Conservation (phyloP, 495 filamentous ascomycete species). For the Parmelia sp. region DNA sequence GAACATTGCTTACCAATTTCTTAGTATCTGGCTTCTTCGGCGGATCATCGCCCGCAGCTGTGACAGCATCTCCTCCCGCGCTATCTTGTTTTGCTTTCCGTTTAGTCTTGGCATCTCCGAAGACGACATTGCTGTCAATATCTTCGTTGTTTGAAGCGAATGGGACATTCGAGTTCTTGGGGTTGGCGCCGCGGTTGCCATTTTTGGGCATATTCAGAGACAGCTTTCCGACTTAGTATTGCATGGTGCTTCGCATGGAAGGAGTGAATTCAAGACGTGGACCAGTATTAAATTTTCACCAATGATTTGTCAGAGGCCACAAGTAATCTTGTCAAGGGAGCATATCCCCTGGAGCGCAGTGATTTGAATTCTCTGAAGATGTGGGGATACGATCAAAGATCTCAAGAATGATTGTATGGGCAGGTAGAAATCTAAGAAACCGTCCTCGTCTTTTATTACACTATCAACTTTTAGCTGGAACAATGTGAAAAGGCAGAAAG, state of each 20-base stretch:
- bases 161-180: conserved; percentile 20
- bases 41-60: conserved; percentile 43
- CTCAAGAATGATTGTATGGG: too few species aligned
- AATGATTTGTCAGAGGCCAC: too few species aligned
- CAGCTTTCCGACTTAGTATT: conserved; percentile 1
- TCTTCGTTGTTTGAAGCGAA: conserved; percentile 37
- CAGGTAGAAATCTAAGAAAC: too few species aligned
- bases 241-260: neutral
- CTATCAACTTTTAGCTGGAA: too few species aligned
- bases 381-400: too few species aligned
- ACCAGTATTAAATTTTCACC: neutral
- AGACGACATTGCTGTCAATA: conserved; percentile 54
- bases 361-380: too few species aligned
- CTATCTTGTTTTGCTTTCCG: conserved; percentile 35
- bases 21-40: conserved; percentile 76
- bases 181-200: conserved; percentile 22
- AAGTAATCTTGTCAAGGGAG: too few species aligned
- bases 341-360: too few species aligned
- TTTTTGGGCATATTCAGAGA: conserved; percentile 22
- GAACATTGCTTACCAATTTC: conserved; percentile 43
- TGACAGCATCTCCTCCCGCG: conserved; percentile 32
- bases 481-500: too few species aligned
- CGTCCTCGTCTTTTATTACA: too few species aligned
- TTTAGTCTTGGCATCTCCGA: conserved; percentile 54
- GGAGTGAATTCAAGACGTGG: neutral